Percentiles rank a stretch among this genome's conserved stretches.
Conservation (phyloP, 1,284 basidiomycete species). For the Rhodotorula sp. region DNA sequence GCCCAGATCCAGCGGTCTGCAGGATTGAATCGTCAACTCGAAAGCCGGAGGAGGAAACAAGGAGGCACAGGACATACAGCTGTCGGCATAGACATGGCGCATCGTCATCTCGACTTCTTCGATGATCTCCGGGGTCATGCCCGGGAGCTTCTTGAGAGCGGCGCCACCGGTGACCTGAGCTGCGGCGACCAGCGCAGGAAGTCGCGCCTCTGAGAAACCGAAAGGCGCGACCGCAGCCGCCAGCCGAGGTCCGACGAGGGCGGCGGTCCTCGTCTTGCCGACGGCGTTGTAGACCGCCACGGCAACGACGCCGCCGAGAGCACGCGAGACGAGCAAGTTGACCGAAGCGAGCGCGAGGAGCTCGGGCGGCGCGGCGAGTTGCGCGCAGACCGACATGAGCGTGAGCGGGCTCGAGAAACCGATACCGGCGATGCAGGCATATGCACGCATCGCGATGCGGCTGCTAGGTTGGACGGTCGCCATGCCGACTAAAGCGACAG, state of each 20-base stretch:
- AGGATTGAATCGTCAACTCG: not conserved
- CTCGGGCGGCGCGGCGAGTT: slow-evolving; percentile 4
- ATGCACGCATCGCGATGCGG: slow-evolving; percentile 2
- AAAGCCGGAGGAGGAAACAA: too few relatives aligned
- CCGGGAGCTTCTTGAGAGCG: not conserved
- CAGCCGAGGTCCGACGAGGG: not conserved
- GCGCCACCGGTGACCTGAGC: not conserved
- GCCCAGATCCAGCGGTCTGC: slow-evolving; percentile 9
- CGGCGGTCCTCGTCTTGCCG: not conserved
- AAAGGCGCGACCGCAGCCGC: not conserved
- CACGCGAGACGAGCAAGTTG: slow-evolving; percentile 10
- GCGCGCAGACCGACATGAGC: slow-evolving; percentile 4
- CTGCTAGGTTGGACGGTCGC: slow-evolving; percentile 1
- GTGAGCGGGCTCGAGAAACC: slow-evolving; percentile 3
- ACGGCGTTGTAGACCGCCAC: slow-evolving; percentile 5
- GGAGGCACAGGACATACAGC: not conserved
- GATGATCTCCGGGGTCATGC: not conserved
- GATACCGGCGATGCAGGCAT: not conserved
- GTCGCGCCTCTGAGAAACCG: not conserved
- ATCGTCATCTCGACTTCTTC: not conserved
- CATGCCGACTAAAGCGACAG: not conserved
- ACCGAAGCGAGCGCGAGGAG: slow-evolving; percentile 6
- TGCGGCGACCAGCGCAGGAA: not conserved
- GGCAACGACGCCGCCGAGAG: slow-evolving; percentile 6
- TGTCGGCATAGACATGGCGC: slow-evolving; percentile 5